Evolutionary conservation across 1,284 basidiomycete species (phyloP), one percentile per base, ranked within the genome.

Genomic region (Sanghuangporus weigelae): DNA sequence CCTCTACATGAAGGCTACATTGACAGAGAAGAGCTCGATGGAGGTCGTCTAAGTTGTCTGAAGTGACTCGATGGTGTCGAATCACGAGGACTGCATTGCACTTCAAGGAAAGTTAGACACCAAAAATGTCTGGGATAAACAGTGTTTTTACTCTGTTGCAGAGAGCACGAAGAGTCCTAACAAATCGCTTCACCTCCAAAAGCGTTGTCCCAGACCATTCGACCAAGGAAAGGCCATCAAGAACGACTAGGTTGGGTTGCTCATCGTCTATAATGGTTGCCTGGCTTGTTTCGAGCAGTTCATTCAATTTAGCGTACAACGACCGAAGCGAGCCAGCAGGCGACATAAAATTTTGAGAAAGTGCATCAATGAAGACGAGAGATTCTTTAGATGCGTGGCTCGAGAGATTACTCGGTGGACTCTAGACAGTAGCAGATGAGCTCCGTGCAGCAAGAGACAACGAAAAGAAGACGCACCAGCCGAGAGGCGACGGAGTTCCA

Each of bases 1-100:
- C 84, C 67, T 92, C 89, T 7, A 90, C 66, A 68, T 90, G 87
- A 66, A 86, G 85, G 1, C 83, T 77, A 67, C 81, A 86, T 7
- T 86, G 71, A 61, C 87, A 83, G 23, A 84, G 73, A 14, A 90
- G 74, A 42, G 78, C 73, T 38, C 80, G 79, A 57, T 87, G 79
- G 5, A 89, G 71, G 39, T 84, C 79, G 67, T 89, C 87, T 0
- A 82, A 79, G 57, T 84, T 81, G 49, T 78, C 78, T 23, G 81
- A 78, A 2, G 78, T 78, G 11, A 83, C 71, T 54, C 83, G 73
- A 67, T 91, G 89, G 68, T 89, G 84, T 54, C 87, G 81, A 57
- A 90, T 73, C 55, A 89, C 68, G 2, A 91, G 71, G 1, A 81
- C 80, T 3, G 81, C 77, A 12, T 79, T 74, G 10, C 69, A 69